Evolutionary conservation across 345 rosid species (phyloP).

Genomic region (Conringia planisiliqua): DNA sequence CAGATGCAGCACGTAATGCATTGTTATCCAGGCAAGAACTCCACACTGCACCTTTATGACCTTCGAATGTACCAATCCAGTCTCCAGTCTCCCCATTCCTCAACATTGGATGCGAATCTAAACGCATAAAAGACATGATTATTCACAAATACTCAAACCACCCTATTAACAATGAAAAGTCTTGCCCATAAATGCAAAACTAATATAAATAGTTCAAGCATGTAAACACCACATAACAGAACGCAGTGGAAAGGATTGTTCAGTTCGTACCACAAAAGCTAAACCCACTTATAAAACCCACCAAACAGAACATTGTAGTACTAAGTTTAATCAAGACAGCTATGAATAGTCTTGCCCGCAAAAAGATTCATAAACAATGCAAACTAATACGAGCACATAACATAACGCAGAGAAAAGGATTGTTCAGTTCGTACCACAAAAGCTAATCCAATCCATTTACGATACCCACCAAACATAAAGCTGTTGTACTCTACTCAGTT

Average conservation of each 20-base stretch:
- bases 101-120: slow-evolving; percentile 96
- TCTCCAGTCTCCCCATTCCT: slow-evolving; percentile 99
- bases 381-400: not conserved
- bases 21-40: slow-evolving; percentile 83
- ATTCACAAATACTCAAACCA: not conserved
- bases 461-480: not conserved
- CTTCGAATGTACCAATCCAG: slow-evolving; percentile 99
- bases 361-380: not conserved
- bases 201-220: not conserved
- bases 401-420: not conserved
- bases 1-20: slow-evolving; percentile 94
- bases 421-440: not conserved
- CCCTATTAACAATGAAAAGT: not conserved
- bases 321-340: no score
- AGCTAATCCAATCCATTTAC: not conserved
- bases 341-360: not conserved
- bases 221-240: not conserved
- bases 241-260: not conserved
- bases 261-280: not conserved
- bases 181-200: not conserved
- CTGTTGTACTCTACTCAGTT: not conserved
- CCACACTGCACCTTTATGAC: slow-evolving; percentile 99
- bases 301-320: not conserved
- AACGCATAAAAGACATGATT: not conserved
- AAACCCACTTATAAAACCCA: not conserved